A percentile compares a stretch with the other conserved stretches of the same genome.
Evolutionary conservation across 2,329 filamentous ascomycete genomes (phyloP).

Genomic region (Kalmusia sp.): DNA sequence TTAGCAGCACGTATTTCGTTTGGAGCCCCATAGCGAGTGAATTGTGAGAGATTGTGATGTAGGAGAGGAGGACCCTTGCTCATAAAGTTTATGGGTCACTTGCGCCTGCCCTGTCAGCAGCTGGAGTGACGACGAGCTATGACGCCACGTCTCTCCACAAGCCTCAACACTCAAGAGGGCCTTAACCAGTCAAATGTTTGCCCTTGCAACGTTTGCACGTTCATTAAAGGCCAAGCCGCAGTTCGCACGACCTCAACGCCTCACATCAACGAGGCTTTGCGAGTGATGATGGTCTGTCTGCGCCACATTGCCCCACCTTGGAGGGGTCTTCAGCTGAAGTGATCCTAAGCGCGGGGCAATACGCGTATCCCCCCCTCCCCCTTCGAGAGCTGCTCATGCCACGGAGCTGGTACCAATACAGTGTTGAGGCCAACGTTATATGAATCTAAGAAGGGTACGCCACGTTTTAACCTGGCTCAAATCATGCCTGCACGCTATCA

Average conservation of each 20-base stretch:
- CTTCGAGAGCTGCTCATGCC: no score
- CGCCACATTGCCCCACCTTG: slow-evolving; percentile 3
- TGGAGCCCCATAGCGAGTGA: slow-evolving; percentile 37
- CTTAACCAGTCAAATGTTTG: background rate
- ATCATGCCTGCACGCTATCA: no score
- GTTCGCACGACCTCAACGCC: background rate
- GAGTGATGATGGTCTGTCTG: background rate
- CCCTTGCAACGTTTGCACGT: background rate
- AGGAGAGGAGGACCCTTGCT: background rate
- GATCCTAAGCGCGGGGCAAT: background rate
- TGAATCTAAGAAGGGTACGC: no score
- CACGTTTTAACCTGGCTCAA: no score
- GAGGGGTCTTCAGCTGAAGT: slow-evolving; percentile 2
- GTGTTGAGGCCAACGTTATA: no score
- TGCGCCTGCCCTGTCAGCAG: slow-evolving; percentile 9
- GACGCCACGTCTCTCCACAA: slow-evolving; percentile 5
- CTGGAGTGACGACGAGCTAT: background rate
- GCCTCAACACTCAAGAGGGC: background rate
- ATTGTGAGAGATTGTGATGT: slow-evolving; percentile 10
- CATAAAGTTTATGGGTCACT: slow-evolving; percentile 5
- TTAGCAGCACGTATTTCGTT: slow-evolving; percentile 42
- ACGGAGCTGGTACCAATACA: no score
- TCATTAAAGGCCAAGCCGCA: background rate
- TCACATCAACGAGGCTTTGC: slow-evolving; percentile 5
- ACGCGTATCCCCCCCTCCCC: no score